Evolutionary conservation across 2,329 filamentous ascomycete species (phyloP), one percentile per base, ranked within the genome.

Genomic region (Colletotrichum australisinense): DNA sequence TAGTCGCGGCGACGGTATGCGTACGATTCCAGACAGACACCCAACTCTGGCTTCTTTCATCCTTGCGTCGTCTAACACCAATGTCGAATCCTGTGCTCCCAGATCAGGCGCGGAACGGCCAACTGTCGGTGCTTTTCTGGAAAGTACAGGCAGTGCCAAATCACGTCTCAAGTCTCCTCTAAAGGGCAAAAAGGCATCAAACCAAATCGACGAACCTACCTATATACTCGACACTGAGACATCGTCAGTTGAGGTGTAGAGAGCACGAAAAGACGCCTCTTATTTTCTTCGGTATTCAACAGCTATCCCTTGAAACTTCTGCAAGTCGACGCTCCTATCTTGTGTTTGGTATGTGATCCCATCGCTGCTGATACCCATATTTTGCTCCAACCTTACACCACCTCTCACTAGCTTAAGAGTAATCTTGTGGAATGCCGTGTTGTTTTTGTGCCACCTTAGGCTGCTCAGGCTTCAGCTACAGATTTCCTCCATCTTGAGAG

Each of bases 361-460:
- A 26, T 16, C 26, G n/a, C 56, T 62, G 63, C 24, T 49, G 52
- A 22, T 38, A 49, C 12, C 64, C 69, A 22, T 69, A 4, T 26
- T n/a, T n/a, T 60, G 49, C 57, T 26, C 32, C 38, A 46, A 67
- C 65, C 57, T 58, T 68, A 28, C 22, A n/a, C 52, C 58, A 57
- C 30, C 22, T 57, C 35, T 35, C 69, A 63, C 52, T 22, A 57
- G 30, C 46, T 19, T 16, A 8, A 58, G 57, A 19, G 64, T 72
- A 63, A 69, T 26, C 63, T 63, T 69, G 64, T 69, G 52, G 57
- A 14, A 68, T 52, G 57, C 24, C 35, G 30, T 5, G 9, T 14
- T 38, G 9, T 8, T 52, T 58, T 22, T 57, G 52, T 58, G 22
- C n/a, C 35, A 53, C 38, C 24, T 16, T 24, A 26, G 46, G 38